These are phyloP conservation scores for Pyricularia grisea DNA, from an alignment of 2,329 filamentous ascomycete species.

Conservation along the genomic window DNA sequence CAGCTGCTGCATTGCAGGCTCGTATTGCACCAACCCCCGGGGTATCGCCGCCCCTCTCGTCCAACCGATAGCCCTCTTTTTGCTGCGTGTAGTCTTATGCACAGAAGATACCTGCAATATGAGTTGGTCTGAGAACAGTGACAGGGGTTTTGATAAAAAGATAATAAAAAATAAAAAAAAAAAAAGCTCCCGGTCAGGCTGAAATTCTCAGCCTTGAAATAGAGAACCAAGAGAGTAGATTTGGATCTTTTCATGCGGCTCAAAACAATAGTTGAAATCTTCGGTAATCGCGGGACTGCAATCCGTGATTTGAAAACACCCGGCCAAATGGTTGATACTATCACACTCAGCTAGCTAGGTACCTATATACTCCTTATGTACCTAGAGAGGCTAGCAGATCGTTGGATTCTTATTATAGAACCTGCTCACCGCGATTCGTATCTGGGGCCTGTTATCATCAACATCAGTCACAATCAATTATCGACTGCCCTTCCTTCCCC, in stretches of 20 bases:
- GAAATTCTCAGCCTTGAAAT: not conserved
- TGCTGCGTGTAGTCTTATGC: not conserved
- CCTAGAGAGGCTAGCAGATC: not conserved
- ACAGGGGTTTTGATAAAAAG: not conserved
- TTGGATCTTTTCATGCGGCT: not conserved
- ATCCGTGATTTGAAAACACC: not conserved
- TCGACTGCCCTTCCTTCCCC: no score
- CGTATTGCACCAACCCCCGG: not conserved
- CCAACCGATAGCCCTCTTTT: not conserved
- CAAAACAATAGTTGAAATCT: not conserved
- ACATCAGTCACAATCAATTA: not conserved
- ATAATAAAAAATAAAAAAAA: no score
- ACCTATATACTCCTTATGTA: not conserved
- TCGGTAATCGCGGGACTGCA: not conserved
- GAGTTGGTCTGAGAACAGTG: not conserved
- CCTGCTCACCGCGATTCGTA: not conserved
- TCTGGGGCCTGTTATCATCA: not conserved
- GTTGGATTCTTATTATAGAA: not conserved
- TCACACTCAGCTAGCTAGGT: no score
- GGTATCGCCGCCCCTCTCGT: not conserved
- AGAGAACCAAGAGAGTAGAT: not conserved
- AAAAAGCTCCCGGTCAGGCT: no score
- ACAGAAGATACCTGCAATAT: not conserved
- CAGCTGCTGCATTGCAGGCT: not conserved
- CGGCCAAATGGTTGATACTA: no score